Evolutionary conservation across 1,139 yeast species (phyloP), one percentile per base, ranked within the genome.

Genomic region (Taphrina sp.): DNA sequence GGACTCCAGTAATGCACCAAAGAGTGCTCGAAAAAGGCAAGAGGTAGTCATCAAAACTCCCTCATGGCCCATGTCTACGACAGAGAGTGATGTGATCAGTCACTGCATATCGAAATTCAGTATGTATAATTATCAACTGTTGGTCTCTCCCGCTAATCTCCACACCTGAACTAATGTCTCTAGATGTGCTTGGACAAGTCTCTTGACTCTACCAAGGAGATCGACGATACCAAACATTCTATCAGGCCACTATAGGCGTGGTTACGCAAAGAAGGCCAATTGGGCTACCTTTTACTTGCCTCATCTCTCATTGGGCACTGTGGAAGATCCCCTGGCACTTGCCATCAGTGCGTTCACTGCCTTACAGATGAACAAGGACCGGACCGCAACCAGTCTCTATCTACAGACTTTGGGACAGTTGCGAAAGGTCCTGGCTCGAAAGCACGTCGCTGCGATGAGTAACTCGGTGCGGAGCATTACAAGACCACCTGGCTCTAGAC

Each of bases 241-340:
- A 10, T 39, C 46, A 7, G 39, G 22, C 23, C 37, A 29, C 12
- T 33, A 33, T 26, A 19, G 47, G 20, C 29, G 44, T n/a, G 44
- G 44, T 17, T 8, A 7, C n/a, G 22, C 33, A 8, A 41, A 42
- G 22, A 39, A 29, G 41, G 37, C 54, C 5, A 49, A 29, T 16
- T 49, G 54, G 54, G 54, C 54, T 17, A 39, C 39, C 20, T 49
- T 29, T 41, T 49, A 31, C 17, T 41, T 49, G 3, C 54, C 54
- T 10, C 54, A 49, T 14, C 41, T 49, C 3, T 33, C 46, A 4
- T 20, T 34, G 5, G 54, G 54, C 23, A 22, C 39, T 10, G 20
- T 39, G n/a, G 33, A 38, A 17, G 54, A 49, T 24, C n/a, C 19
- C 12, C 23, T 49, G 26, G 31, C 54, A 12, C 44, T 49, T 10